These are phyloP conservation scores for Sarcodon aspratus DNA, from an alignment of 768 basidiomycete species.

Conservation along the genomic window DNA sequence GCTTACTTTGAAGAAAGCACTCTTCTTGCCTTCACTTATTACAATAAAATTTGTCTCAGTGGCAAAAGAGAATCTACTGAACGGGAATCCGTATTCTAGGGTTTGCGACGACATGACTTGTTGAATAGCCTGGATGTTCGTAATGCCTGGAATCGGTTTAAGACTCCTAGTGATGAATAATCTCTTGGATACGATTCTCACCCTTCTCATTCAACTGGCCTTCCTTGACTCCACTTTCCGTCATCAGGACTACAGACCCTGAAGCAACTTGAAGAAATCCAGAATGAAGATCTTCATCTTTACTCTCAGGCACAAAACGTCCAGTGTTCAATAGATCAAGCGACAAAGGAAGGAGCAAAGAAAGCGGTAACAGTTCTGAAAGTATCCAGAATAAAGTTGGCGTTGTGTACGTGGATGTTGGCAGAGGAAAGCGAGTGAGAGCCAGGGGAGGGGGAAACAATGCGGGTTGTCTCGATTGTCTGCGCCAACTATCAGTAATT, in stretches of 20 bases:
- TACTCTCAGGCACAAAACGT: conserved; percentile 51
- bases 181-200: conserved; percentile 6
- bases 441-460: conserved; percentile 59
- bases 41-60: conserved; percentile 64
- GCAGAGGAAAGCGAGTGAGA: conserved; percentile 48
- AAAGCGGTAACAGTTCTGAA: conserved; percentile 44
- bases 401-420: conserved; percentile 13
- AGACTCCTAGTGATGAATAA: neutral
- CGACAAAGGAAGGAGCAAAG: conserved; percentile 46
- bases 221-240: conserved; percentile 58
- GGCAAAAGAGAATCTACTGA: conserved; percentile 57
- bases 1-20: conserved; percentile 59
- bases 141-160: conserved; percentile 33
- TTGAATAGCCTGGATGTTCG: conserved; percentile 54
- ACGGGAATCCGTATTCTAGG: conserved; percentile 68
- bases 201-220: conserved; percentile 49
- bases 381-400: conserved; percentile 48
- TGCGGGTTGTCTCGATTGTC: conserved; percentile 55
- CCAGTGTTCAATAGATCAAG: conserved; percentile 47
- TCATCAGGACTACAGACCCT: conserved; percentile 47
- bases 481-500: conserved; percentile 15
- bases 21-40: conserved; percentile 52
- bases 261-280: conserved; percentile 65
- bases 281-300: conserved; percentile 62
- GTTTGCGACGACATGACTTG: conserved; percentile 54